Evolutionary conservation across 2,329 filamentous ascomycete genomes (phyloP).

Genomic region (Fusarium nisikadoi): DNA sequence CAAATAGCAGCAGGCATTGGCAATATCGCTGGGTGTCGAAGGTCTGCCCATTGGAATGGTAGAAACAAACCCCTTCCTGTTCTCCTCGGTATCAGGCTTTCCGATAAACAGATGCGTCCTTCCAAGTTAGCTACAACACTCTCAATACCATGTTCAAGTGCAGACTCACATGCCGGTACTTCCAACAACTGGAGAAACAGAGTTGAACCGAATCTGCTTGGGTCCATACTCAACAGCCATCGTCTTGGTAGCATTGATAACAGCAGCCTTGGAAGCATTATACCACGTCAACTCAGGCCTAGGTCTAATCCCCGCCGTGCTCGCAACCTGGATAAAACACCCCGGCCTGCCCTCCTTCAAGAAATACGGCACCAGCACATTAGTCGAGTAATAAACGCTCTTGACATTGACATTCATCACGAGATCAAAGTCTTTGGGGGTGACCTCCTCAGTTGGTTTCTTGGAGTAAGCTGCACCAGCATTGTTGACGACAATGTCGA

Average conservation of each 20-base stretch:
- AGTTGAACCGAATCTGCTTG: conserved; percentile 78
- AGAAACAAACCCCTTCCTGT: conserved; percentile 65
- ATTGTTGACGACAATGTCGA: conserved; percentile 72
- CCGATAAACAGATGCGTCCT: conserved; percentile 60
- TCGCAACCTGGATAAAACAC: conserved; percentile 73
- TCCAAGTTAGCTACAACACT: fast-evolving
- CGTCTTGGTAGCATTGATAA: conserved; percentile 66
- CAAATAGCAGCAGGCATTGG: conserved; percentile 76
- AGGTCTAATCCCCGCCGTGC: conserved; percentile 67
- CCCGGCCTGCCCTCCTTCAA: conserved; percentile 66
- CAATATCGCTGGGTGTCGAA: conserved; percentile 63
- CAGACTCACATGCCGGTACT: conserved; percentile 23
- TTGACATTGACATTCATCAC: conserved; percentile 77
- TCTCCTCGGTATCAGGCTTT: conserved; percentile 71
- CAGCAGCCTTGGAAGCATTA: conserved; percentile 75
- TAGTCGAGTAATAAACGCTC: conserved; percentile 69
- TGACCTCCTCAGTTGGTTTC: conserved; percentile 72
- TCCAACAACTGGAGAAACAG: conserved; percentile 76
- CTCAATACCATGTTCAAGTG: background rate
- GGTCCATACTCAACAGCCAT: conserved; percentile 80
- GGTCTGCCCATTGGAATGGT: conserved; percentile 64
- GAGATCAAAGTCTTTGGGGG: conserved; percentile 72
- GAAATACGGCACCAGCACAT: conserved; percentile 69
- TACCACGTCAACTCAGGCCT: conserved; percentile 75
- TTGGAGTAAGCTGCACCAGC: conserved; percentile 68